Conservation (phyloP, 768 basidiomycete genomes). For the Tricholoma sp. region DNA sequence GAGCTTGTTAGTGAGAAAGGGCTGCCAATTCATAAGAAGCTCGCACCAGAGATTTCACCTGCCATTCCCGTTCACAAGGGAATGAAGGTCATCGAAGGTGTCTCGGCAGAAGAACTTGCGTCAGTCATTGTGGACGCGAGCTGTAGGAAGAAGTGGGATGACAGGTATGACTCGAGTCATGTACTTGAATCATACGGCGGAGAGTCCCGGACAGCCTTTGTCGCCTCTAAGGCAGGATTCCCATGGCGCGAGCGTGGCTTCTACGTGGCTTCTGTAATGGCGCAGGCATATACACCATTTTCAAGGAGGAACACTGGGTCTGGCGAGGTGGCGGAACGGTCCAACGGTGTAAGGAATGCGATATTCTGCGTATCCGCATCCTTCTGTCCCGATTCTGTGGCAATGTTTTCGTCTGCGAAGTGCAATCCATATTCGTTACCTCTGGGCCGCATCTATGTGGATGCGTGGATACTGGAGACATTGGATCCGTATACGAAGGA, state of each 20-base stretch:
- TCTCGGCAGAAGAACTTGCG: conserved; percentile 88
- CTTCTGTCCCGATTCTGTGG: conserved; percentile 59
- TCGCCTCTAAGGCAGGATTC: conserved; percentile 73
- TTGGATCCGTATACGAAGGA: conserved; percentile 93
- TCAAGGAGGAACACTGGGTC: conserved; percentile 35
- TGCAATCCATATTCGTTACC: conserved; percentile 75
- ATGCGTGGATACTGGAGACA: conserved; percentile 96
- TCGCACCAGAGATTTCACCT: conserved; percentile 73
- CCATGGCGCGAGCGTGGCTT: conserved; percentile 91
- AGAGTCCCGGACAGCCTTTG: conserved; percentile 65
- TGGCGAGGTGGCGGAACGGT: conserved; percentile 33
- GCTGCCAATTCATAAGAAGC: conserved; percentile 67
- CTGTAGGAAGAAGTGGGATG: conserved; percentile 83
- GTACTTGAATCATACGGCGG: conserved; percentile 76
- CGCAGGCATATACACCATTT: conserved; percentile 43
- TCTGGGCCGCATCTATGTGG: conserved; percentile 77
- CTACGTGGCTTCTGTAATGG: conserved; percentile 70
- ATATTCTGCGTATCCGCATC: conserved; percentile 85
- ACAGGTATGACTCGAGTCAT: conserved; percentile 67
- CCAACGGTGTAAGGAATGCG: conserved; percentile 47
- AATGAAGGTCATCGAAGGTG: conserved; percentile 87
- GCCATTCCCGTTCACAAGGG: conserved; percentile 83
- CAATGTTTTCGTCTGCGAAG: conserved; percentile 53
- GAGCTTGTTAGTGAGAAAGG: conserved; percentile 71
- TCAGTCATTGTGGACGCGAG: conserved; percentile 64